Base-by-base conservation (phyloP, 768 basidiomycete species). In the Lactarius pseudohatsudake region DNA sequence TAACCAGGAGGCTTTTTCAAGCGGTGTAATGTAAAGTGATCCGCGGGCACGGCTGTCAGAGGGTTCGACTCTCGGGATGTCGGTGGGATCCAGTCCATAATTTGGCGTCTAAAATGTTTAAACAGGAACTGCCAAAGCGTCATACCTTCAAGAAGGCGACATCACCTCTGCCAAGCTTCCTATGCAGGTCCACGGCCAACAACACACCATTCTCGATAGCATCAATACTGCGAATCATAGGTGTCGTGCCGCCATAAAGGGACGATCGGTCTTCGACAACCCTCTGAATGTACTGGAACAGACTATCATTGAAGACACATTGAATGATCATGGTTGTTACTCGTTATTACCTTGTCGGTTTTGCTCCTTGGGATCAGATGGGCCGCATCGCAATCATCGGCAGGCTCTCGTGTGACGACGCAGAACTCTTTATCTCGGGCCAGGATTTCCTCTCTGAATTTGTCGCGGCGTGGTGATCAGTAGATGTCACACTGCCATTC, bases 391-490 rank as follows among this genome's bases (percentile, higher is more conserved):
- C 50, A 50, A 15, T 50, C 1, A 0, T 13, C 2, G 2, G 22
- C 47, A 11, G 0, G 1, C 9, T 11, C n/a, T 26, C 22, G 10
- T 50, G 50, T 50, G 13, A 26, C 1, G 22, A 50, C 50, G 2
- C 50, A 50, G 22, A 15, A 50, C 7, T 2, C 9, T 6, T 6
- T 22, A 53, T 53, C 50, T 26, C 50, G 13, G 2, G 6, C 11
- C 6, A 26, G 13, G 5, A 26, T 22, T 0, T 26, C 5, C 4
- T 7, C 0, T 26, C 13, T 22, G 13, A 26, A 15, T 6, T 53
- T 16, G 13, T 1, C 5, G 13, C 50, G 0, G 13, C 11, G 11
- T 0, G 4, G 2, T 26, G 6, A 26, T 1, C 2, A 53, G 11
- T 3, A 28, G 26, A 53, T 7, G 47, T 50, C 11, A 15, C 3